Base-by-base conservation (phyloP, 2,329 filamentous ascomycete genomes). In the Scleromitrula shiraiana region DNA sequence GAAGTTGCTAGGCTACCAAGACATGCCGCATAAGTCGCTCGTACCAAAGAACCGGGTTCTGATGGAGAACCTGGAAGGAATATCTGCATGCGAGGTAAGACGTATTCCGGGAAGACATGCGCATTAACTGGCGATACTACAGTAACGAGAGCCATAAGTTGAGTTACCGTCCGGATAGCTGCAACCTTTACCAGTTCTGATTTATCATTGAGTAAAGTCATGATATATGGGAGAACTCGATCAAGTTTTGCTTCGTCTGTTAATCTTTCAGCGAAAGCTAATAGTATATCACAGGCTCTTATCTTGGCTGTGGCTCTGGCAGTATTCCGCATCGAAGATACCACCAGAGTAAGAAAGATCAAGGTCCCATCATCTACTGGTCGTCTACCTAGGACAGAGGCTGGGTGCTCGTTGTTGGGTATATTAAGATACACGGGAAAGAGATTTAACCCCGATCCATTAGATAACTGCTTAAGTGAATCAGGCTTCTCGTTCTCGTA, bases 201-300 rank as follows among this genome's bases (percentile, higher is more conserved):
- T 56, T 82, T 81, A 62, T 98, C 93, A 51, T 80, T 83, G 10
- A 98, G 71, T 23, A 97, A 68, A 5, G 82, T 78, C 68, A 95
- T 85, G 29, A 97, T 71, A 63, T 96, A 96, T 1, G 93, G 93
- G 41, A 98, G 70, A 20, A 97, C 85, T 41, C 93, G 81, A 65
- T 98, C 94, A 41, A 98, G 72, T 65, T 96, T 97, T 3, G 90
- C 90, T 67, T 98, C 93, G 63, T 98, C 94, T 0, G 91, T 95
- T 20, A 97, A 68, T 50, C 86, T 77, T 67, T 97, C 90, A 0
- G 90, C 82, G 64, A 98, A 96, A 2, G 91, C 91, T 41, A 98
- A 70, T 40, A 98, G 74, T 33, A 98, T 75, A 64, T 98, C 93
- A 61, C 93, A 95, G 1, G 88, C 93, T 58, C 88, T 82, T 35